phyloP scores from a whole-genome alignment of 1,284 basidiomycete species.

The Mrakiaceae sp. region DNA sequence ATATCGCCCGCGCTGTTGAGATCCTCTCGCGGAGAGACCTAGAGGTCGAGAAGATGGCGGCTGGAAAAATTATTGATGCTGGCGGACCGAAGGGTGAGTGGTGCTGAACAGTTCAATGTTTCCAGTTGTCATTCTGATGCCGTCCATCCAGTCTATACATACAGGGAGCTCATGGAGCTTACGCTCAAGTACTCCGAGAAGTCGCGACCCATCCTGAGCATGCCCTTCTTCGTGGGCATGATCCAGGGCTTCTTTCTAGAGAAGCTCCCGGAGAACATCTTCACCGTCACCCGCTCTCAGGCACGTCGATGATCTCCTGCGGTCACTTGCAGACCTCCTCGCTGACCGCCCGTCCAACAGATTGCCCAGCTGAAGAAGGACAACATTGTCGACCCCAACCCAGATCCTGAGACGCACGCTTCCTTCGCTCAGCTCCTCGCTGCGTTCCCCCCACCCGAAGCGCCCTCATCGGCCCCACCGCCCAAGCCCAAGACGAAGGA shows the following conservation, averaged over 20 bases:
- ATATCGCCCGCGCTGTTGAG: constrained; percentile 50
- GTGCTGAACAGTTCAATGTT: neutral
- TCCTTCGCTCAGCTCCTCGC: constrained; percentile 41
- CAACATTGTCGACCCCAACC: constrained; percentile 41
- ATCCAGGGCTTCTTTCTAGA: constrained; percentile 53
- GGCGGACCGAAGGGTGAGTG: constrained; percentile 53
- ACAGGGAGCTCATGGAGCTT: constrained; percentile 51
- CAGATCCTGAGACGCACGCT: constrained; percentile 26
- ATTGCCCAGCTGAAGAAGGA: constrained; percentile 49
- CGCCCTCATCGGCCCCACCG: constrained; percentile 23
- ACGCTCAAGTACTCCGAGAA: constrained; percentile 46
- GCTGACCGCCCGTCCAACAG: constrained; percentile 28
- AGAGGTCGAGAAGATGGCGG: constrained; percentile 36
- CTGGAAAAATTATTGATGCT: constrained; percentile 53
- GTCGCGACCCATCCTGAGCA: constrained; percentile 45
- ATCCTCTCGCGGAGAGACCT: constrained; percentile 42
- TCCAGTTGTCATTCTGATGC: neutral
- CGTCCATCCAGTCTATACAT: constrained; percentile 46
- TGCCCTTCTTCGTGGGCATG: constrained; percentile 50
- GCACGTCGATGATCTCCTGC: constrained; percentile 31
- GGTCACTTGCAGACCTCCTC: neutral
- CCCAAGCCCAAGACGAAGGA: constrained; percentile 25
- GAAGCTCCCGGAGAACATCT: constrained; percentile 48
- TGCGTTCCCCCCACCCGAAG: constrained; percentile 29
- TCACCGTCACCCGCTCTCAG: constrained; percentile 56